Base-by-base conservation (phyloP, 2,329 filamentous ascomycete species). In the Fusarium hainanense region DNA sequence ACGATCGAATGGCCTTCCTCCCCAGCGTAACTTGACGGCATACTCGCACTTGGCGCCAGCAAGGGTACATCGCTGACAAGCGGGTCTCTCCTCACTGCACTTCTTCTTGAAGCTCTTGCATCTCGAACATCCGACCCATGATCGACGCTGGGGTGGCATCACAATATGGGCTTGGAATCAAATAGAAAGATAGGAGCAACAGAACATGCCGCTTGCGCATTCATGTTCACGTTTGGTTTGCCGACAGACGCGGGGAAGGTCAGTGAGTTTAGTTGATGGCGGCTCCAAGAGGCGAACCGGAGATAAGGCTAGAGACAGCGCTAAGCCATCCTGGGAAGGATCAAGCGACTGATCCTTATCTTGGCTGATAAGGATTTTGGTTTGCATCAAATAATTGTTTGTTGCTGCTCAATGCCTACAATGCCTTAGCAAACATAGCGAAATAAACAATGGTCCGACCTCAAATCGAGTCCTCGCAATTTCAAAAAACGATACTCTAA, bases 71-170 rank as follows among this genome's bases (percentile, higher is more conserved):
- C 68, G 65, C 51, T 70, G 63, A 40, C 68, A 70, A 20, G 47
- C 30, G 6, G 68, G 68, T 11, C 63, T 49, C 10, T 70, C 67
- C 23, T 70, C 68, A 25, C 50, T 70, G 58, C 68, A 70, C 50
- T 70, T 70, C 67, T 70, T 70, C 46, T 70, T 70, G 59, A 70
- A 70, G 25, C 68, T 67, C 63, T 70, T 70, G 42, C 68, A 70
- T 34, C 68, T 58, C n/a, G 63, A 32, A 34, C 68, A 70, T 54
- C 68, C 68, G 20, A 70, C 68, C 68, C 68, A 70, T 57, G 68
- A 70, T 50, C 68, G 67, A 64, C 68, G 68, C 58, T 70, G 63
- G 25, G 68, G 68, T 21, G 68, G 63, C 68, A 70, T 70, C 50
- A 60, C 63, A 64, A 9, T 3, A 48, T 37, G 42, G 14, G 13